Conservation (phyloP, 1,139 yeast genomes). For the Candida buenavistaensis region DNA sequence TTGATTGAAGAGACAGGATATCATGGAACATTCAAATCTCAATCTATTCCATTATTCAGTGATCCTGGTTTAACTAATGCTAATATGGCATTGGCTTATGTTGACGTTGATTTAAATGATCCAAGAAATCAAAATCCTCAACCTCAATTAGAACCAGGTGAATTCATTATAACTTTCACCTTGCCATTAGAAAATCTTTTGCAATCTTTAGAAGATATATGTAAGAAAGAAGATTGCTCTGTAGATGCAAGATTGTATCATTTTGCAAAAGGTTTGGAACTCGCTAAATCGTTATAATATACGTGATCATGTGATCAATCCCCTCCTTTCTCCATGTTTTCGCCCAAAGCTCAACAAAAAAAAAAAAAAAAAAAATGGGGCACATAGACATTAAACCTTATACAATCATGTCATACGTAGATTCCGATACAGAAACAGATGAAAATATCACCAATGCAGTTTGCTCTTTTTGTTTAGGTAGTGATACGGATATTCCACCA, state of each 20-base stretch:
- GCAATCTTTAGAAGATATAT: conserved; percentile 51
- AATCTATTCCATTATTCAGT: conserved; percentile 61
- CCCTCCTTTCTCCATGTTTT: neutral
- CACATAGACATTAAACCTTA: too few relatives aligned
- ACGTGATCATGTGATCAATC: neutral
- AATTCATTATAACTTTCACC: conserved; percentile 78
- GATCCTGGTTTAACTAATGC: conserved; percentile 97
- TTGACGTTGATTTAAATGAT: conserved; percentile 69
- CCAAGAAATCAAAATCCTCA: conserved; percentile 66
- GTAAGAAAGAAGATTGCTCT: conserved; percentile 60
- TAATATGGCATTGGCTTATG: conserved; percentile 76
- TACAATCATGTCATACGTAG: conserved; percentile 5
- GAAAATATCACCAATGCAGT: conserved; percentile 8
- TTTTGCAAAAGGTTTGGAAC: conserved; percentile 67
- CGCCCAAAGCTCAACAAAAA: conserved; percentile 2
- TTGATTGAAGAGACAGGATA: conserved; percentile 92
- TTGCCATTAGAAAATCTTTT: conserved; percentile 64
- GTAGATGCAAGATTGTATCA: conserved; percentile 88
- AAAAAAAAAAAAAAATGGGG: neutral
- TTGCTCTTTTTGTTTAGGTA: conserved; percentile 47
- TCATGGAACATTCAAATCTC: conserved; percentile 55
- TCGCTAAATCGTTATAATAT: conserved; percentile 13
- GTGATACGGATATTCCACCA: conserved; percentile 40
- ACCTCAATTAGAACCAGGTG: conserved; percentile 81
- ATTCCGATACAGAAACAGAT: conserved; percentile 3